phyloP scores from a whole-genome alignment of 371 early-diverging fungal species.

The Capillidium rhysosporum region DNA sequence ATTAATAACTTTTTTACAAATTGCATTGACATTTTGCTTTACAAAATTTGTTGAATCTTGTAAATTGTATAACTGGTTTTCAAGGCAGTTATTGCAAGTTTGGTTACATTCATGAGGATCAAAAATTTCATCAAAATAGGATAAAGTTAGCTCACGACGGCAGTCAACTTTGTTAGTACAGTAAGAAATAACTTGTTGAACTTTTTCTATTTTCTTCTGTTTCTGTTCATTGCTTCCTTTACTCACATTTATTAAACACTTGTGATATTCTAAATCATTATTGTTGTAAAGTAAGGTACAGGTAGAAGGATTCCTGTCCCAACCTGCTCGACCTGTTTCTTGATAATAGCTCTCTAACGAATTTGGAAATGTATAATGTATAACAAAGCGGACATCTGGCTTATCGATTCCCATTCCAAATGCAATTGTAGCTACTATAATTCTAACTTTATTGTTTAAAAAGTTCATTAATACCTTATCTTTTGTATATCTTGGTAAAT shows the following conservation, averaged over 20 bases:
- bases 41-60: too few relatives aligned
- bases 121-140: constrained; percentile 92
- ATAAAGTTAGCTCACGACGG: constrained; percentile 74
- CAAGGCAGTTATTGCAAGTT: constrained; percentile 89
- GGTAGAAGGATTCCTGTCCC: constrained; percentile 76
- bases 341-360: constrained; percentile 99
- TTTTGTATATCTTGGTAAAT: constrained; percentile 65
- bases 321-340: constrained; percentile 97
- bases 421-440: constrained; percentile 98
- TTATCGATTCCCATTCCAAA: constrained; percentile 99
- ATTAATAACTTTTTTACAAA: too few relatives aligned
- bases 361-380: constrained; percentile 92
- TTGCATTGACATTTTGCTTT: too few relatives aligned
- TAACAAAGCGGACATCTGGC: constrained; percentile 96
- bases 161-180: constrained; percentile 94
- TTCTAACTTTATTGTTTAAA: constrained; percentile 49
- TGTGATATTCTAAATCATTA: constrained; percentile 38
- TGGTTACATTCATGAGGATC: constrained; percentile 37
- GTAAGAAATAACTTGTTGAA: constrained; percentile 75
- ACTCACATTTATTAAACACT: constrained; percentile 66
- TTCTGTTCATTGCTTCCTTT: constrained; percentile 74
- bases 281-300: constrained; percentile 84
- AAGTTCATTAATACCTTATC: constrained; percentile 63
- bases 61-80: background rate
- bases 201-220: constrained; percentile 63